Conservation (phyloP, 148 eudicot species). For the Drosera capensis region DNA sequence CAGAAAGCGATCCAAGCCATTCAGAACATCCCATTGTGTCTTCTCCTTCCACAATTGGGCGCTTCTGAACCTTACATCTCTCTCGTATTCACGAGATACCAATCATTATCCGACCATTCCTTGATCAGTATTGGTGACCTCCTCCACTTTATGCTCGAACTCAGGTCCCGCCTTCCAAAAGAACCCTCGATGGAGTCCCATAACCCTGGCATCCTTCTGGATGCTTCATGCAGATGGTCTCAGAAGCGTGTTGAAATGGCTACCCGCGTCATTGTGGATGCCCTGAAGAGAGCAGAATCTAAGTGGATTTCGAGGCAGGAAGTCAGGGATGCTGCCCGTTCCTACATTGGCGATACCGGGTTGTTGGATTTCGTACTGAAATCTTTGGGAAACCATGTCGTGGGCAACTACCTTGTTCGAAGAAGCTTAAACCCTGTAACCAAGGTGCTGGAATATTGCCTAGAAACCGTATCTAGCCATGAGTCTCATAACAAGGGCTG, state of each 20-base stretch:
- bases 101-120: constrained; percentile 60
- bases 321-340: constrained; percentile 74
- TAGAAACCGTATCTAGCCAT: constrained; percentile 53
- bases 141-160: constrained; percentile 74
- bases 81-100: constrained; percentile 46
- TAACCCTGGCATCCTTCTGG: constrained; percentile 43
- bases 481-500: constrained; percentile 19
- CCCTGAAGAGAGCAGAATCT: constrained; percentile 51
- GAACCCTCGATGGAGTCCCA: constrained; percentile 25
- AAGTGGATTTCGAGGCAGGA: constrained; percentile 56
- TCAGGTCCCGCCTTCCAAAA: constrained; percentile 44
- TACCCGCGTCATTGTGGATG: constrained; percentile 70
- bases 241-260: constrained; percentile 94
- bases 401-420: constrained; percentile 79
- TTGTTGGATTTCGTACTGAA: constrained; percentile 87
- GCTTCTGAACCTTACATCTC: constrained; percentile 28
- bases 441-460: constrained; percentile 78
- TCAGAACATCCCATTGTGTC: constrained; percentile 50
- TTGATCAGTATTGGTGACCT: constrained; percentile 52
- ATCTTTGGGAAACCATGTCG: constrained; percentile 81
- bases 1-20: constrained; percentile 67
- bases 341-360: constrained; percentile 87
- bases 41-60: constrained; percentile 39
- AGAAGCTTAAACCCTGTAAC: constrained; percentile 89
- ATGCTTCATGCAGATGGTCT: constrained; percentile 78